Base-by-base conservation (phyloP, 106 monocot genomes). In the Dioscorea dumetorum region DNA sequence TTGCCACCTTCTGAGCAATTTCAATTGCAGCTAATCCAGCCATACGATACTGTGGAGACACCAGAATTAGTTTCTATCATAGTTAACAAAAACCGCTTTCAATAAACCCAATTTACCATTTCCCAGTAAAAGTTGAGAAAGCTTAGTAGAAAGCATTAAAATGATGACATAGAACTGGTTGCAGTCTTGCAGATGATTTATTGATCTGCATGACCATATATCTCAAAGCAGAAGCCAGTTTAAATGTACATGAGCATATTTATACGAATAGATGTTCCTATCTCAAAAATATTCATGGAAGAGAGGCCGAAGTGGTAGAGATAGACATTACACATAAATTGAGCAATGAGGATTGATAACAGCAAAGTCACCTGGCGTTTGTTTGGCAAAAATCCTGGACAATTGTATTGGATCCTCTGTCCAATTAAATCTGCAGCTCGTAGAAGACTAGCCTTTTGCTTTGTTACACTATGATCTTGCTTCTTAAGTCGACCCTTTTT, bases 11-110 rank as follows among this genome's bases (percentile, higher is more conserved):
- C 72, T 95, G 95, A 61, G 95, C 95, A 48, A 95, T 84, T 73
- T 88, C 88, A 78, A 95, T 88, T 69, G 91, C 91, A 66, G 95
- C 95, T 80, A 95, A 75, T 32, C 95, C 95, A 60, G 86, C 91
- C 91, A 95, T 91, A 12, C 91, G 88, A 70, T 91, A 78, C 91
- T 91, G 83, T 22, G 63, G 70, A 74, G 15, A 35, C 1, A 60
- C 49, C 12, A 35, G 31, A n/a, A 60, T 20, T 23, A 60, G 63
- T 62, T 19, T 12, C 14, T 16, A 7, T 17, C 22, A 51, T 6
- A 10, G 41, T 41, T 3, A 41, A 41, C 41, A 41, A 34, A 4
- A 41, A 28, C 28, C 3, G 41, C 41, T 41, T 41, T 41, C 41
- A 41, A 41, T 10, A 41, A 41, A 41, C 10, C 41, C 5, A 8